Conservation (phyloP, 2,329 filamentous ascomycete species). For the Cryphonectria japonica region DNA sequence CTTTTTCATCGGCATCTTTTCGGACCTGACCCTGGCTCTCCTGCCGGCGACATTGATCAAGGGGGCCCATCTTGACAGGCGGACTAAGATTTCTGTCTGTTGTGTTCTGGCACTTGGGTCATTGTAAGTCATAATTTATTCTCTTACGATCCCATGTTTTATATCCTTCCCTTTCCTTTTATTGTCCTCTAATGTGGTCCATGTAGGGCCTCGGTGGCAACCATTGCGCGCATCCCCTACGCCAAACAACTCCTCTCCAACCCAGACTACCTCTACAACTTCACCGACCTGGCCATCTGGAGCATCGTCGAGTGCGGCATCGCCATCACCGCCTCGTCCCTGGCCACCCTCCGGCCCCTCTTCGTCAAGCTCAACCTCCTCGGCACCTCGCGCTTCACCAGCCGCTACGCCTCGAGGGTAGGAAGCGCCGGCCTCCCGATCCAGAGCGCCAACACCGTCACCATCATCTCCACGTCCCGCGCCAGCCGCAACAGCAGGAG, state of each 20-base stretch:
- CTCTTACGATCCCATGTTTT: not conserved
- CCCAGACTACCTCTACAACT: slow-evolving; percentile 44
- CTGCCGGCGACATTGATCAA: slow-evolving; percentile 43
- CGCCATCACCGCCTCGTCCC: slow-evolving; percentile 44
- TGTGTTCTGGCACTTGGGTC: slow-evolving; percentile 40
- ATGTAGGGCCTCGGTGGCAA: slow-evolving; percentile 44
- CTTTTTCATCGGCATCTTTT: slow-evolving; percentile 39
- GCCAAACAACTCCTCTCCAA: slow-evolving; percentile 42
- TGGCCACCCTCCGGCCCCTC: slow-evolving; percentile 40
- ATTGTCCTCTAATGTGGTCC: not conserved
- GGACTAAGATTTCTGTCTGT: slow-evolving; percentile 38
- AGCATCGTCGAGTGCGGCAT: slow-evolving; percentile 48
- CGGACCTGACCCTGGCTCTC: slow-evolving; percentile 43
- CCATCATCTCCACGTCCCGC: slow-evolving; percentile 22
- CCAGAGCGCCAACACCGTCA: slow-evolving; percentile 22
- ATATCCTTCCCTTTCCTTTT: not conserved
- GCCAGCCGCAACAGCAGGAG: slow-evolving; percentile 13
- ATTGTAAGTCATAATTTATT: slow-evolving; percentile 38
- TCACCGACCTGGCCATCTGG: slow-evolving; percentile 49
- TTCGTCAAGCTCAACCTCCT: slow-evolving; percentile 26
- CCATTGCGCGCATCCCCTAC: slow-evolving; percentile 48
- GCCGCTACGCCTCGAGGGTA: slow-evolving; percentile 19
- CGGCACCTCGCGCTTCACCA: slow-evolving; percentile 20
- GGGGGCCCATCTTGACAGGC: slow-evolving; percentile 40
- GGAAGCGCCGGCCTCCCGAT: slow-evolving; percentile 20